These are phyloP conservation scores for Adansonia digitata DNA, from an alignment of 345 rosid species.

Conservation along the genomic window DNA sequence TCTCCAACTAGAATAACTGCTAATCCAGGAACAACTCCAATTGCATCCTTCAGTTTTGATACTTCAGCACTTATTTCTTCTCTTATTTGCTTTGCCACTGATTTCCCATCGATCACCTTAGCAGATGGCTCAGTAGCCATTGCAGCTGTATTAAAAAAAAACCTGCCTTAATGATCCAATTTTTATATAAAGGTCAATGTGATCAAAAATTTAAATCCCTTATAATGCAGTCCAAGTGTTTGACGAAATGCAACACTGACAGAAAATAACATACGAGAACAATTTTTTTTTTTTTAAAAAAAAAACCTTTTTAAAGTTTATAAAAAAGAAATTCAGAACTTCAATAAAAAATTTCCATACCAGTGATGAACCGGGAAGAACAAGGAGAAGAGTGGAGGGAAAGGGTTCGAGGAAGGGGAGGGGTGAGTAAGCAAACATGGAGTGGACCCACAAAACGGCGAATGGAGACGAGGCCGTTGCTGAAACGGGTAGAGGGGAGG, in stretches of 20 bases:
- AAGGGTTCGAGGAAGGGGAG: conserved; percentile 13
- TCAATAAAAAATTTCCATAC: conserved; percentile 1
- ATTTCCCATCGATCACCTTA: conserved; percentile 70
- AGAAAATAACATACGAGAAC: neutral
- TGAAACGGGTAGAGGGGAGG: conserved; percentile 28
- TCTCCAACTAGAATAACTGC: conserved; percentile 83
- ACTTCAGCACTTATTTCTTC: conserved; percentile 68
- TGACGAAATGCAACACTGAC: conserved; percentile 14
- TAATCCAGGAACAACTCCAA: conserved; percentile 71
- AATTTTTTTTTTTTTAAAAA: neutral
- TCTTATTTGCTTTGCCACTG: conserved; percentile 59
- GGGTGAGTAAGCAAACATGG: conserved; percentile 16
- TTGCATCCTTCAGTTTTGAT: conserved; percentile 64
- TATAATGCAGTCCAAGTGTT: conserved; percentile 6
- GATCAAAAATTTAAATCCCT: neutral
- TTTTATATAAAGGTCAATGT: neutral
- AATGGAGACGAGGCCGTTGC: conserved; percentile 6
- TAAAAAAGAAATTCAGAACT: neutral
- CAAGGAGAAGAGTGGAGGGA: conserved; percentile 24
- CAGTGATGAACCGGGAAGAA: conserved; percentile 19
- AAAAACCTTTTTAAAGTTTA: too few relatives aligned
- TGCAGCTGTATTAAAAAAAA: conserved; percentile 23
- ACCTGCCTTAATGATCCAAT: neutral
- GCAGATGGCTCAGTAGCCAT: conserved; percentile 36
- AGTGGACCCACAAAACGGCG: conserved; percentile 29